Conservation (phyloP, 768 basidiomycete species). For the Termitomyces bulborhizus region DNA sequence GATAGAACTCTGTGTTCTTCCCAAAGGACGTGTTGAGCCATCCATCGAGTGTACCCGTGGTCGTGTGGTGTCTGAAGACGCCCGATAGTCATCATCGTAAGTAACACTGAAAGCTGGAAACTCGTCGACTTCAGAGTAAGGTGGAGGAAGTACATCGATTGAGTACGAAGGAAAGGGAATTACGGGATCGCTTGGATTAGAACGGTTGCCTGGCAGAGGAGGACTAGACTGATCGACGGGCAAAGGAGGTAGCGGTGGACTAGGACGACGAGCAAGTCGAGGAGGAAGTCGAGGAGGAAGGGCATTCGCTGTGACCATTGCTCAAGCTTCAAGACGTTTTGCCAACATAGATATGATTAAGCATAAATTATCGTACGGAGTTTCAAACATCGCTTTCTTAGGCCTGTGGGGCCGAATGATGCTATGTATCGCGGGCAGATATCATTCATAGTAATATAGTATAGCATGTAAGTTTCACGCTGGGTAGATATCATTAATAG, state of each 20-base stretch:
- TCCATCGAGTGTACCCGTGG: slow-evolving; percentile 28
- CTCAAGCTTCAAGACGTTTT: background rate
- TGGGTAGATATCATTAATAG: too few species aligned
- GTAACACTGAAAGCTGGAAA: slow-evolving; percentile 22
- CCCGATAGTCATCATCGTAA: slow-evolving; percentile 24
- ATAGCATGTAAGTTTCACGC: too few species aligned
- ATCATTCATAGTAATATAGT: too few species aligned
- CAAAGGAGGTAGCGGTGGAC: slow-evolving; percentile 2
- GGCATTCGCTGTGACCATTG: background rate
- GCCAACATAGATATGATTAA: background rate
- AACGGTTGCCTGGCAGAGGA: background rate
- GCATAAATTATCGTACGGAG: background rate
- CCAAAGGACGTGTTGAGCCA: slow-evolving; percentile 20
- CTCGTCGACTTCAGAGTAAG: slow-evolving; percentile 13
- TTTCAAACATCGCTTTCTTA: background rate
- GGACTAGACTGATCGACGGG: background rate
- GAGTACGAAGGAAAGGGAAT: slow-evolving; percentile 23
- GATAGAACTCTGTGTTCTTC: slow-evolving; percentile 33
- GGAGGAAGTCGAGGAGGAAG: slow-evolving; percentile 6
- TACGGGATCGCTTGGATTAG: slow-evolving; percentile 1
- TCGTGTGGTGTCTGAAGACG: slow-evolving; percentile 20
- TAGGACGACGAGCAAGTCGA: background rate
- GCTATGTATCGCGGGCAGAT: background rate
- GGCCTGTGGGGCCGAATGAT: background rate
- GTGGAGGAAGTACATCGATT: slow-evolving; percentile 20